Evolutionary conservation across 2,329 filamentous ascomycete species (phyloP), one percentile per base, ranked within the genome.

Genomic region (Colletotrichum tofieldiae): DNA sequence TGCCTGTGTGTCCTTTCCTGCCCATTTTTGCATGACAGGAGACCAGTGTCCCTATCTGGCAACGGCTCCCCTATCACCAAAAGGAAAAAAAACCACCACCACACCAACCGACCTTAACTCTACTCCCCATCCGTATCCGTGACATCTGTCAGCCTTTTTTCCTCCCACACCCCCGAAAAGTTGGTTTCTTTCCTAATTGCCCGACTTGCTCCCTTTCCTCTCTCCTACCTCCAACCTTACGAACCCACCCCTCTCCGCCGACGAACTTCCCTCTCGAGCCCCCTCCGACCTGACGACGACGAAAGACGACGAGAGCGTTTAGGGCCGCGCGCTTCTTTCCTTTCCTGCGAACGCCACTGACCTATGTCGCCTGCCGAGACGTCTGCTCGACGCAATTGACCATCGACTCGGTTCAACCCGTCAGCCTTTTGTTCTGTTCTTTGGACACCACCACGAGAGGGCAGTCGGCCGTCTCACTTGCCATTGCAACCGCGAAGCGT

Each of bases 121-220:
- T 65, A 43, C 37, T 59, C 18, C 65, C 49, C 43, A 37, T 49
- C 59, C 29, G 59, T 61, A 63, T 68, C 49, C 39, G 69, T 69
- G 65, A 72, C 69, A 72, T 72, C 69, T 72, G 69, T 72, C 69
- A 72, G 69, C 69, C 54, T 71, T 71, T 60, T 66, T 51, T 43
- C 52, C 58, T 68, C 43, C 59, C 65, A 63, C 65, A 47, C 65
- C 51, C 65, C 69, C 16, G 37, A 71, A 68, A 69, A 72, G 65
- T 63, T 72, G 65, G 52, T 45, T 64, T 59, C 29, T n/a, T 64
- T 56, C 35, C 49, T 43, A 14, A 47, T 58, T 52, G 23, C 41
- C 64, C 68, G 41, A 65, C 60, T 39, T 32, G 29, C 32, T 49
- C 45, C 54, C 55, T 68, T 41, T 56, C 58, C 63, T 71, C 60